Evolutionary conservation across 352 stramenopile species (phyloP).

Genomic region (Phytophthora kernoviae): DNA sequence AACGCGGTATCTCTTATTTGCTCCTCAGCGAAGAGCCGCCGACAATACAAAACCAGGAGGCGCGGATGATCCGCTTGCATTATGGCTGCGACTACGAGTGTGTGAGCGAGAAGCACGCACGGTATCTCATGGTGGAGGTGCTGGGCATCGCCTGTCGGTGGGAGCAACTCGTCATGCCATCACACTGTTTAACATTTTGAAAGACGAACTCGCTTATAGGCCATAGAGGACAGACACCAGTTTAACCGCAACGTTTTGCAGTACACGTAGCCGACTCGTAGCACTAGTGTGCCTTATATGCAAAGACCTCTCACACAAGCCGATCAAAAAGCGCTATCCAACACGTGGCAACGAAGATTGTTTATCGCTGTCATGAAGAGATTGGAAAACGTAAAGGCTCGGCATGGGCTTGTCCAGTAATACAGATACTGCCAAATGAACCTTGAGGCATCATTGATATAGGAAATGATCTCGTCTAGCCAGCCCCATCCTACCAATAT

Average conservation of each 20-base stretch:
- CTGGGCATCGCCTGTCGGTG: conserved; percentile 45
- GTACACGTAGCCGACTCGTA: background rate
- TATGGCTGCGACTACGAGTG: conserved; percentile 53
- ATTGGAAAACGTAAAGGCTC: background rate
- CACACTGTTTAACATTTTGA: conserved; percentile 38
- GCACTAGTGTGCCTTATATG: background rate
- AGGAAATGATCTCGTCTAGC: too few species aligned
- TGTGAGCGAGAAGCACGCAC: conserved; percentile 45
- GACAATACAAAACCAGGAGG: conserved; percentile 2
- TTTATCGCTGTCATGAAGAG: background rate
- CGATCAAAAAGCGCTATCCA: too few species aligned
- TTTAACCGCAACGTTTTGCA: background rate
- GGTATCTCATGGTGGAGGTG: conserved; percentile 50
- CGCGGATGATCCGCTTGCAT: conserved; percentile 31
- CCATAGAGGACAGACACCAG: background rate
- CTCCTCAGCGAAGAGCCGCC: conserved; percentile 34
- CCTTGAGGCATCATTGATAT: too few species aligned
- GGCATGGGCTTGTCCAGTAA: background rate
- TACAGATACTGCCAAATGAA: too few species aligned
- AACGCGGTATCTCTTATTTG: conserved; percentile 49
- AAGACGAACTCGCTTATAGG: background rate
- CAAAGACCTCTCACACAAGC: background rate
- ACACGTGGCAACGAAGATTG: too few species aligned
- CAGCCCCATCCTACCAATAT: too few species aligned
- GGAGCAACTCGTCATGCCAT: conserved; percentile 42